Evolutionary conservation across 2,329 filamentous ascomycete species (phyloP), one percentile per base, ranked within the genome.

Genomic region (Sporothrix humicola): DNA sequence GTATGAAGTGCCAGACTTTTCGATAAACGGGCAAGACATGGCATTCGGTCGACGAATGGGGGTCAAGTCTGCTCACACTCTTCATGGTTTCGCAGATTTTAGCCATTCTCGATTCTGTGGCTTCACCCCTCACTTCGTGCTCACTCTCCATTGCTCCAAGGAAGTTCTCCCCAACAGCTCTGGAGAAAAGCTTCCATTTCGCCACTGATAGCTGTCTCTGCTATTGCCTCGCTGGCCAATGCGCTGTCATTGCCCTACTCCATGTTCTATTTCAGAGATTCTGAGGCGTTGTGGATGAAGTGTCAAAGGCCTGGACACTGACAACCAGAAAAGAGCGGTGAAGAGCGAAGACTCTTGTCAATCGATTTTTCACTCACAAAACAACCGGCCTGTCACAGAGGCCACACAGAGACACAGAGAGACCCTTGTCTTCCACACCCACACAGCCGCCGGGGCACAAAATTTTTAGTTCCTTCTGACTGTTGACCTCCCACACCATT

Each of bases 251-350:
- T 10, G 31, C 50, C 50, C 66, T 69, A 69, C 66, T 23, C 50
- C 31, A 56, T 37, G 50, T 12, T 31, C 46, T 15, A 31, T 37
- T 20, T n/a, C 48, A n/a, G 31, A 31, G 31, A 5, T 31, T 37
- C 31, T 6, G 31, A 37, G 31, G 31, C 2, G 31, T 3, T 37
- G 23, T 56, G 23, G 59, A 20, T 63, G 4, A 37, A 37, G 31
- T 37, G 31, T 37, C 31, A 9, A 48, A 42, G n/a, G n/a, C 42
- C 31, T 46, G 3, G n/a, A 37, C 2, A 46, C 37, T n/a, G n/a
- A n/a, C n/a, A n/a, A n/a, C n/a, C n/a, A n/a, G n/a, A n/a, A 69
- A 69, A 42, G 50, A 69, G 66, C 66, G 66, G 66, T 69, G 66
- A 56, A 69, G 48, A 56, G 31, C 31, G 31, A 37, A 2, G 31